A percentile compares a stretch with the other conserved stretches of the same genome.
phyloP scores from a whole-genome alignment of 129 eudicot genomes.

The Helianthus annuus region HanXRQr2.0-SUNRISE NC_035447.2:167201233-167201732 shows the following conservation, averaged over 20 bases:
- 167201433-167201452: constrained; percentile 51
- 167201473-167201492: constrained; percentile 78
- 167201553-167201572: neutral
- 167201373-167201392: constrained; percentile 30
- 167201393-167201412: constrained; percentile 7
- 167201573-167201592: constrained; percentile 39
- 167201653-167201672: constrained; percentile 43
- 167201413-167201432: constrained; percentile 52
- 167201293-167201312: constrained; percentile 87
- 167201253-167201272: constrained; percentile 58
- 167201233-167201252: constrained; percentile 70
- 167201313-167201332: constrained; percentile 63
- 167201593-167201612: constrained; percentile 59
- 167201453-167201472: constrained; percentile 69
- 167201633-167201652: constrained; percentile 21
- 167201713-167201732: constrained; percentile 58
- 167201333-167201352: constrained; percentile 69
- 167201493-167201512: constrained; percentile 81
- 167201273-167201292: constrained; percentile 72
- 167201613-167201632: constrained; percentile 16
- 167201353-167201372: constrained; percentile 40
- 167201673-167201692: constrained; percentile 36
- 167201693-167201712: constrained; percentile 43
- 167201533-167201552: constrained; percentile 60
- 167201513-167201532: constrained; percentile 62